Percentiles rank a stretch among this genome's conserved stretches.
Conservation (phyloP, 2,329 filamentous ascomycete genomes). For the Thelonectria discophora region DNA sequence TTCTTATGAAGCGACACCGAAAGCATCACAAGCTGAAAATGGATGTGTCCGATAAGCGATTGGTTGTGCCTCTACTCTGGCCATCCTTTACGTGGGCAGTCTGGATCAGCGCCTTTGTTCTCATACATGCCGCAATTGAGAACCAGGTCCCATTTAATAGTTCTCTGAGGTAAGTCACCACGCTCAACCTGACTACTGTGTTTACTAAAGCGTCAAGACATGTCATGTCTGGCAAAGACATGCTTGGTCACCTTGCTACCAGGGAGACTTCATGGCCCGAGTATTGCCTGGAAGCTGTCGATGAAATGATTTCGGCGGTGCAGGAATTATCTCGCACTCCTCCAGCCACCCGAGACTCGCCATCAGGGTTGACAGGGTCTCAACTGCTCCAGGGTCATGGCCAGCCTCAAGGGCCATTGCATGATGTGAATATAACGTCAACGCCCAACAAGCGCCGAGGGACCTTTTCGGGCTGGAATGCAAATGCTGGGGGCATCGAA, state of each 20-base stretch:
- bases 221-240: conserved; percentile 42
- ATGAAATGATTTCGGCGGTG: conserved; percentile 44
- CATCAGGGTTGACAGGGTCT: background rate
- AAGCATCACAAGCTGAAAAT: conserved; percentile 25
- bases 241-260: conserved; percentile 41
- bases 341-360: conserved; percentile 24
- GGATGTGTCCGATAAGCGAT: conserved; percentile 16
- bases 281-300: conserved; percentile 45
- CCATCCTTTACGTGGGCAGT: conserved; percentile 62
- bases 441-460: conserved; percentile 18
- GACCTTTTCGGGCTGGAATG: background rate
- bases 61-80: conserved; percentile 52
- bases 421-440: conserved; percentile 4
- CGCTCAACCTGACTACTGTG: background rate
- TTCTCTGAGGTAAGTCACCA: conserved; percentile 49
- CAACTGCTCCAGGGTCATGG: background rate
- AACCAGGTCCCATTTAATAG: conserved; percentile 50
- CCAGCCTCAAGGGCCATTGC: background rate
- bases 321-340: conserved; percentile 38
- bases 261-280: conserved; percentile 47
- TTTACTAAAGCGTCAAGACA: conserved; percentile 32
- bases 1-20: conserved; percentile 47
- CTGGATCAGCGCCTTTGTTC: conserved; percentile 62
- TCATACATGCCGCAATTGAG: conserved; percentile 60
- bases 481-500: background rate